phyloP scores from a whole-genome alignment of 2,329 filamentous ascomycete species.

The Pseudogymnoascus verrucosus region DNA sequence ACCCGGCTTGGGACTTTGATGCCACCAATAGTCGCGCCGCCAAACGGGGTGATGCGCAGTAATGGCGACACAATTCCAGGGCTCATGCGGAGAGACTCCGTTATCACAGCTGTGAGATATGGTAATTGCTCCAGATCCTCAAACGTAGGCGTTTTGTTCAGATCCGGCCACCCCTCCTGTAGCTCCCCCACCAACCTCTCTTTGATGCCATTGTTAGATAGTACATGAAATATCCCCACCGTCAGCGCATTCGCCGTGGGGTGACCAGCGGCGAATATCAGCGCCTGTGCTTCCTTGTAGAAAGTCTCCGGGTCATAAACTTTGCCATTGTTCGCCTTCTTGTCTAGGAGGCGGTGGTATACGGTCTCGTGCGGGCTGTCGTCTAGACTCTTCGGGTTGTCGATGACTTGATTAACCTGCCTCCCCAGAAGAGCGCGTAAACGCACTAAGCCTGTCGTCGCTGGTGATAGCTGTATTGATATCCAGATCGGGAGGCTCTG shows the following conservation, averaged over 20 bases:
- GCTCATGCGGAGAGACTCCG: neutral
- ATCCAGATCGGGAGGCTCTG: conserved; percentile 16
- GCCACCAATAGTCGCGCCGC: neutral
- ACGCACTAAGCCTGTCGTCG: conserved; percentile 16
- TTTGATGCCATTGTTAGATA: conserved; percentile 26
- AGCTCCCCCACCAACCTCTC: conserved; percentile 32
- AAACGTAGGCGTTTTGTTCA: conserved; percentile 23
- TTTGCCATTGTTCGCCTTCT: conserved; percentile 22
- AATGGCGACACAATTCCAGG: neutral
- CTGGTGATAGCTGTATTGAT: conserved; percentile 15
- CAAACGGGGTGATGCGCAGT: neutral
- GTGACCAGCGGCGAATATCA: conserved; percentile 38
- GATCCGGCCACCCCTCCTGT: conserved; percentile 28
- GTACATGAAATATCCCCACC: conserved; percentile 32
- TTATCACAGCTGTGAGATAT: conserved; percentile 7
- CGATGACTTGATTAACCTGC: conserved; percentile 20
- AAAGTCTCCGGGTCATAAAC: conserved; percentile 21
- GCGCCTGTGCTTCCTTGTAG: conserved; percentile 35
- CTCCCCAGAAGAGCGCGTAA: conserved; percentile 15
- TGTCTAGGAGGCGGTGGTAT: conserved; percentile 27
- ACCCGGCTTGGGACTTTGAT: conserved; percentile 4
- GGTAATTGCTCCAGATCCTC: conserved; percentile 14
- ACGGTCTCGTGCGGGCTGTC: conserved; percentile 25
- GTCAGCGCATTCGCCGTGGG: conserved; percentile 34
- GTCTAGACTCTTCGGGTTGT: conserved; percentile 21